Evolutionary conservation across 2,329 filamentous ascomycete species (phyloP).

Genomic region (Colletotrichum orbiculare): DNA sequence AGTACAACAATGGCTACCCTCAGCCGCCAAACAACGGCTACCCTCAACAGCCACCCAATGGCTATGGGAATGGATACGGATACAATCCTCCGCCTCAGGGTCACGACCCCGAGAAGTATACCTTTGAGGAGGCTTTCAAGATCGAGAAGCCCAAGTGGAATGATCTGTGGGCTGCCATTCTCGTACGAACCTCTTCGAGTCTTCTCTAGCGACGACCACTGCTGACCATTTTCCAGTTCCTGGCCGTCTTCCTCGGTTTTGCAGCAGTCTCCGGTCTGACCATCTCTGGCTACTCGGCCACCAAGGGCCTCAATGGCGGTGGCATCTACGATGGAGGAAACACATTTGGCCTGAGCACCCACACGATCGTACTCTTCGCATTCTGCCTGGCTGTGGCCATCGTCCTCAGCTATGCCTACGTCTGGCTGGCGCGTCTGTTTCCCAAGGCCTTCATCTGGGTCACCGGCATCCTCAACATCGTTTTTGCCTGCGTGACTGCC

Average conservation of each 20-base stretch:
- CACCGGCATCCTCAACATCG: conserved; percentile 88
- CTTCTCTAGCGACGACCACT: conserved; percentile 38
- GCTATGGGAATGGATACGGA: conserved; percentile 41
- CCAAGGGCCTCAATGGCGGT: conserved; percentile 71
- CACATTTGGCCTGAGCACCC: conserved; percentile 77
- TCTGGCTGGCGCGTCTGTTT: conserved; percentile 79
- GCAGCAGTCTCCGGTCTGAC: conserved; percentile 79
- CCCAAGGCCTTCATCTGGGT: conserved; percentile 95
- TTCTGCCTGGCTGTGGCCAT: conserved; percentile 81
- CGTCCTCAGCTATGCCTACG: conserved; percentile 80
- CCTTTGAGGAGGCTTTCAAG: conserved; percentile 85
- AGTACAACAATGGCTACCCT: conserved; percentile 39
- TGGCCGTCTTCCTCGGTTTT: conserved; percentile 78
- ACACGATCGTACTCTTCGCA: conserved; percentile 86
- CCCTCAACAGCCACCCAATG: not conserved
- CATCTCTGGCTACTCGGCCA: conserved; percentile 78
- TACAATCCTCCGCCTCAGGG: conserved; percentile 49
- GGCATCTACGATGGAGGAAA: conserved; percentile 79
- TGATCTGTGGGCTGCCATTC: conserved; percentile 87
- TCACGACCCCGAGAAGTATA: conserved; percentile 58
- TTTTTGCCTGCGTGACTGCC: conserved; percentile 85
- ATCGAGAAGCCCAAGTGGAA: conserved; percentile 88
- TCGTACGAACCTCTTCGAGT: conserved; percentile 62
- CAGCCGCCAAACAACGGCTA: conserved; percentile 37
- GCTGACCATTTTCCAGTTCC: conserved; percentile 60